phyloP scores from a whole-genome alignment of 1,284 basidiomycete genomes.

The Tilletiaria anomala region DNA sequence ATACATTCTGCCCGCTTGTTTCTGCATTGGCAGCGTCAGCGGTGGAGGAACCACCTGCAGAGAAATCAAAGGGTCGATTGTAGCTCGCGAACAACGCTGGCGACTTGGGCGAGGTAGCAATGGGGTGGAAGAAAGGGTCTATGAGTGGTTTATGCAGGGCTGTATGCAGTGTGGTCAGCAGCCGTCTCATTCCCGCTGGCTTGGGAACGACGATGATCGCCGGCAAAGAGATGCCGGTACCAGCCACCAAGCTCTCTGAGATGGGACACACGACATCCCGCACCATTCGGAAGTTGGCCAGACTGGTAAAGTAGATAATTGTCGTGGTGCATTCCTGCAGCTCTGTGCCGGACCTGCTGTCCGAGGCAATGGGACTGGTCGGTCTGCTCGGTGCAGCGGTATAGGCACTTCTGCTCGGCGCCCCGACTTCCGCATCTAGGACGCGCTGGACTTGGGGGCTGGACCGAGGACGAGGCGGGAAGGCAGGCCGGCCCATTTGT shows the following conservation, averaged over 20 bases:
- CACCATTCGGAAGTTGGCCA: constrained; percentile 15
- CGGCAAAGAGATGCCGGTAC: constrained; percentile 7
- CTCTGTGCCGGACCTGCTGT: neutral
- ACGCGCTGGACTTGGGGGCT: neutral
- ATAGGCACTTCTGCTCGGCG: neutral
- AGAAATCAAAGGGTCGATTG: neutral
- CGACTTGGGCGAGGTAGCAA: constrained; percentile 64
- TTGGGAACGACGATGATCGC: constrained; percentile 25
- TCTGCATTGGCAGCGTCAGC: too few species aligned
- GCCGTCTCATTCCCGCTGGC: constrained; percentile 15
- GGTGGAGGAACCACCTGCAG: too few species aligned
- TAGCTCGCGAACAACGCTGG: constrained; percentile 11
- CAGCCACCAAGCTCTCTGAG: constrained; percentile 16
- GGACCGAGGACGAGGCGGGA: neutral
- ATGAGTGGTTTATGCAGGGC: constrained; percentile 48
- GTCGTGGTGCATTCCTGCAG: constrained; percentile 12
- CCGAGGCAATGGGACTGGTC: neutral
- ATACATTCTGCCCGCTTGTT: too few species aligned
- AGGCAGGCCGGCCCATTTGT: neutral
- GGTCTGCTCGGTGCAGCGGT: neutral
- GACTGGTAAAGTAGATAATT: constrained; percentile 25
- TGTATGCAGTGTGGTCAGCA: constrained; percentile 17
- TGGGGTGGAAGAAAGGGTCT: constrained; percentile 73
- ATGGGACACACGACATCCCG: constrained; percentile 16
- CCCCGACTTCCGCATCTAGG: neutral